A percentile compares a stretch with the other conserved stretches of the same genome.
Evolutionary conservation across 257 asterid species (phyloP).

Genomic region (Salvia rosmarinus): DNA sequence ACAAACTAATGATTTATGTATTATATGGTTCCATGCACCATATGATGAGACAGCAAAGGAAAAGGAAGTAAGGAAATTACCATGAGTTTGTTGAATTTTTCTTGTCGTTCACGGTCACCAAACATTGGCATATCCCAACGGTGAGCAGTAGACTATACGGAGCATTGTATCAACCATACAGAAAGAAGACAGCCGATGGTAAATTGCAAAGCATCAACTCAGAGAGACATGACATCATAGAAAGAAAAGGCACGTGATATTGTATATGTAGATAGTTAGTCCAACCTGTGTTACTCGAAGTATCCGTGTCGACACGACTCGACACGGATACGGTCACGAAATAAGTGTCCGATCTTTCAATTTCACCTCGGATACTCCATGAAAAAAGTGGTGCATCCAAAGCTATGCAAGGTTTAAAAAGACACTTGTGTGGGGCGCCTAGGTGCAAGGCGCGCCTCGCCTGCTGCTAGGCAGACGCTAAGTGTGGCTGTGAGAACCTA

Average conservation of each 20-base stretch:
- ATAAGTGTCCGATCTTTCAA: too few relatives aligned
- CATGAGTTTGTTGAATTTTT: slow-evolving; percentile 98
- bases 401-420: too few relatives aligned
- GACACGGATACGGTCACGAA: too few relatives aligned
- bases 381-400: too few relatives aligned
- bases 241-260: slow-evolving; percentile 17
- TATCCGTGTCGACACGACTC: too few relatives aligned
- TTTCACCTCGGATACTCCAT: too few relatives aligned
- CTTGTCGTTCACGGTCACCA: slow-evolving; percentile 95
- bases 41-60: slow-evolving; percentile 23
- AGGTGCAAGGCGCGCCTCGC: too few relatives aligned
- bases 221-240: slow-evolving; percentile 15
- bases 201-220: slow-evolving; percentile 43
- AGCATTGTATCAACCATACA: slow-evolving; percentile 47
- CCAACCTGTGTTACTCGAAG: too few relatives aligned
- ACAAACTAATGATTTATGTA: slow-evolving; percentile 13
- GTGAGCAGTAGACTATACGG: slow-evolving; percentile 61
- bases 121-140: slow-evolving; percentile 78
- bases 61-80: slow-evolving; percentile 53
- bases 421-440: too few relatives aligned
- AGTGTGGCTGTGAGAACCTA: too few relatives aligned
- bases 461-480: too few relatives aligned
- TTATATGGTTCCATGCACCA: slow-evolving; percentile 27
- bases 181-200: slow-evolving; percentile 42
- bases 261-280: slow-evolving; percentile 9